These are phyloP conservation scores for Stropharia rugosoannulata DNA, from an alignment of 768 basidiomycete species.

Conservation along the genomic window DNA sequence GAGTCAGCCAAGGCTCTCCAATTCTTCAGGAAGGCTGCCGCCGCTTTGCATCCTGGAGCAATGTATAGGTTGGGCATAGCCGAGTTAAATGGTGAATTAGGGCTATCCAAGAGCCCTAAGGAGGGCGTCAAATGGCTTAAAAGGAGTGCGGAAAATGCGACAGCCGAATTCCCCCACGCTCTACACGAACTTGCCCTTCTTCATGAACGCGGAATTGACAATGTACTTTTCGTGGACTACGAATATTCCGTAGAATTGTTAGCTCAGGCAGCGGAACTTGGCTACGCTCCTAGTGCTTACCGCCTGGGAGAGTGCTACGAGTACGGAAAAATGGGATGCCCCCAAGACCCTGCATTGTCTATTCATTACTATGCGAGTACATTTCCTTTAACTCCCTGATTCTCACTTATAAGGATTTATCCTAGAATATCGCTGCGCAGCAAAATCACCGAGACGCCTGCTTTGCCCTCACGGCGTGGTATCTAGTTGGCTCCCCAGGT, in stretches of 20 bases:
- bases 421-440: conserved; percentile 94
- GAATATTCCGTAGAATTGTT: conserved; percentile 94
- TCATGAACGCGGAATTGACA: conserved; percentile 97
- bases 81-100: conserved; percentile 94
- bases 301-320: conserved; percentile 98
- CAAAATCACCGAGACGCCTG: conserved; percentile 97
- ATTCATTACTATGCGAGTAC: conserved; percentile 97
- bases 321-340: conserved; percentile 98
- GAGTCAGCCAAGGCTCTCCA: conserved; percentile 90
- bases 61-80: conserved; percentile 97
- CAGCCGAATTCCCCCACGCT: conserved; percentile 95
- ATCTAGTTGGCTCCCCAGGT: conserved; percentile 96
- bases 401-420: conserved; percentile 10
- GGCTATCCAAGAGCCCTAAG: conserved; percentile 81
- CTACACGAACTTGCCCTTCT: conserved; percentile 91
- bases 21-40: conserved; percentile 93
- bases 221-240: conserved; percentile 94
- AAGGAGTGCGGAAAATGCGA: conserved; percentile 91
- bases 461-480: conserved; percentile 98
- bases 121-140: conserved; percentile 99
- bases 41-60: conserved; percentile 88
- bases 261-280: conserved; percentile 93
- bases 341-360: conserved; percentile 93
- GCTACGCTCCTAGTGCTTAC: conserved; percentile 95
- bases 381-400: conserved; percentile 2